Conservation (phyloP, 2,329 filamentous ascomycete genomes). For the Colletotrichum filicis region DNA sequence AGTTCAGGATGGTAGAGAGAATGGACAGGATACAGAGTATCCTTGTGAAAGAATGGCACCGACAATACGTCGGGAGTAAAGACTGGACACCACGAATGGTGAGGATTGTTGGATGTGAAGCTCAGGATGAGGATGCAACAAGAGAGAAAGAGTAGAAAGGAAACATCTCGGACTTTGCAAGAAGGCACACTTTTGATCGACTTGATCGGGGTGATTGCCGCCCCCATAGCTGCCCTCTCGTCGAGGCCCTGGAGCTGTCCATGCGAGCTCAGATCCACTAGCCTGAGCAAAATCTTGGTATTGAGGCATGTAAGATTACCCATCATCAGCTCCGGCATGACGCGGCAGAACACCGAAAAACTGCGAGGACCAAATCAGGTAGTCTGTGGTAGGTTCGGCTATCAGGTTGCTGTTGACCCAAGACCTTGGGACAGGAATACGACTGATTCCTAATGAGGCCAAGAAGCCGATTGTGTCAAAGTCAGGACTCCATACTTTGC, state of each 20-base stretch:
- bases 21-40: not conserved
- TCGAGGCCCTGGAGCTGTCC: no score
- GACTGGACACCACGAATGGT: not conserved
- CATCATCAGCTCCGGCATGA: not conserved
- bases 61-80: not conserved
- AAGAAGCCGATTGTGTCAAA: not conserved
- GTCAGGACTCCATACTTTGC: not conserved
- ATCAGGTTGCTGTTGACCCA: no score
- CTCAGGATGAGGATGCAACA: not conserved
- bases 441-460: not conserved
- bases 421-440: no score
- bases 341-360: not conserved
- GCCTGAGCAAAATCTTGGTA: not conserved
- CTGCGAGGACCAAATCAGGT: not conserved
- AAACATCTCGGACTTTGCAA: not conserved
- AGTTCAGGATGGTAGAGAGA: not conserved
- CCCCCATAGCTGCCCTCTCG: not conserved
- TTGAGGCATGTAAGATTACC: slow-evolving; percentile 9
- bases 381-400: not conserved
- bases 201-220: no score
- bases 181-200: not conserved
- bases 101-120: not conserved
- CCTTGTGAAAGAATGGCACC: slow-evolving; percentile 7
- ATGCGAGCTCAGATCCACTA: not conserved
- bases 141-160: not conserved